phyloP scores from a whole-genome alignment of 768 basidiomycete species.

The Boletus vermiculosoides region DNA sequence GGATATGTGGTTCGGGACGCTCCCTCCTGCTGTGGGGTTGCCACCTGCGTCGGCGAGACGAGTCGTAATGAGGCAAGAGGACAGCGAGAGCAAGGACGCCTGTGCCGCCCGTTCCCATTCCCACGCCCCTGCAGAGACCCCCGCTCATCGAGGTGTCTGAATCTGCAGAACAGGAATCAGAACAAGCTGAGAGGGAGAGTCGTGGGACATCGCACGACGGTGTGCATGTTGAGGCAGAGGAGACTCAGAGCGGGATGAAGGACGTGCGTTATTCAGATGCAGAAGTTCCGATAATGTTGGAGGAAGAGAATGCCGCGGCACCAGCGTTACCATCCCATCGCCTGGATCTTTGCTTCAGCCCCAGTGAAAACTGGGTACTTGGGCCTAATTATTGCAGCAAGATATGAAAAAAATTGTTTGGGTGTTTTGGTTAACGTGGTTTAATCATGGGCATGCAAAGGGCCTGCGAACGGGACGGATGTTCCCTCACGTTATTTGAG shows the following conservation, averaged over 20 bases:
- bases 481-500: too few species aligned
- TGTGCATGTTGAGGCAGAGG: slow-evolving; percentile 65
- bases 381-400: too few species aligned
- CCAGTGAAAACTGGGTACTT: too few species aligned
- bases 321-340: too few species aligned
- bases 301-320: slow-evolving; percentile 12
- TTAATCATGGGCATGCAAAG: too few species aligned
- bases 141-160: slow-evolving; percentile 18
- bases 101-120: slow-evolving; percentile 29
- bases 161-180: slow-evolving; percentile 6
- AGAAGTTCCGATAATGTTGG: slow-evolving; percentile 27
- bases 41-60: slow-evolving; percentile 13
- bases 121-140: slow-evolving; percentile 32
- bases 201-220: slow-evolving; percentile 53
- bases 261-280: slow-evolving; percentile 61
- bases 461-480: too few species aligned
- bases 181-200: slow-evolving; percentile 44
- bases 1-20: slow-evolving; percentile 57
- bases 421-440: too few species aligned
- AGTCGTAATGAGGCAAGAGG: slow-evolving; percentile 20
- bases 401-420: too few species aligned
- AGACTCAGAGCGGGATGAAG: slow-evolving; percentile 72
- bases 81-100: slow-evolving; percentile 32
- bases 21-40: slow-evolving; percentile 31
- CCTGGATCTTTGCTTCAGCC: too few species aligned